Evolutionary conservation across 495 filamentous ascomycete species (phyloP), one percentile per base, ranked within the genome.

Genomic region (Poronia punctata): DNA sequence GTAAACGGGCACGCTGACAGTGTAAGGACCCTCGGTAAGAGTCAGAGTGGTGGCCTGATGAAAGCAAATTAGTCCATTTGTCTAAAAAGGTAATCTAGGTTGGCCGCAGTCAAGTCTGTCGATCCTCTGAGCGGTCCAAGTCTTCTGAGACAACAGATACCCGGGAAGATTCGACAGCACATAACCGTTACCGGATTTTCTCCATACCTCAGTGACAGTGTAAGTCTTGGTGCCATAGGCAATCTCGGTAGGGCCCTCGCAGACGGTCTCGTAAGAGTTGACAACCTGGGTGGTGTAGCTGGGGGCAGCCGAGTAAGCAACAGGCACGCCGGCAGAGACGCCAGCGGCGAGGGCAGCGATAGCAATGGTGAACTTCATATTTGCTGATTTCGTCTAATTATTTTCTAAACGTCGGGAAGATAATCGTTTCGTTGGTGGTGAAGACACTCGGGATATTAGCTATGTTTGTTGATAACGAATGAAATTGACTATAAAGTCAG

Each of bases 221-320:
- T 86, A 84, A 69, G 86, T 92, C 43, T 71, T 62, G 62, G 66
- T 67, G 62, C 73, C 76, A 71, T 80, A 70, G 59, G 75, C 76
- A 65, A 93, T 62, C 49, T 68, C 56, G 56, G 88, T 93, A 52
- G 87, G 62, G 54, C 65, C 70, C 10, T 86, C 83, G 83, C 88
- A 94, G 80, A 73, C 88, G 59, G 88, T 94, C 71, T 81, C 84
- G 74, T 81, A 83, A 31, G 76, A 68, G 37, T 83, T 87, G 54
- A 89, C 77, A 36, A 84, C 69, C 71, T 90, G 82, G 46, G 86
- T 94, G 67, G 75, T 76, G 67, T 75, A 79, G 42, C 57, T 68
- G 47, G 52, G 52, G 45, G 66, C 64, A 49, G 59, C 66, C 31
- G 41, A 22, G 33, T 37, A 44, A 20, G 34, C n/a, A n/a, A n/a